Conservation (phyloP, 352 stramenopile genomes). For the Pythium folliculosum region DNA sequence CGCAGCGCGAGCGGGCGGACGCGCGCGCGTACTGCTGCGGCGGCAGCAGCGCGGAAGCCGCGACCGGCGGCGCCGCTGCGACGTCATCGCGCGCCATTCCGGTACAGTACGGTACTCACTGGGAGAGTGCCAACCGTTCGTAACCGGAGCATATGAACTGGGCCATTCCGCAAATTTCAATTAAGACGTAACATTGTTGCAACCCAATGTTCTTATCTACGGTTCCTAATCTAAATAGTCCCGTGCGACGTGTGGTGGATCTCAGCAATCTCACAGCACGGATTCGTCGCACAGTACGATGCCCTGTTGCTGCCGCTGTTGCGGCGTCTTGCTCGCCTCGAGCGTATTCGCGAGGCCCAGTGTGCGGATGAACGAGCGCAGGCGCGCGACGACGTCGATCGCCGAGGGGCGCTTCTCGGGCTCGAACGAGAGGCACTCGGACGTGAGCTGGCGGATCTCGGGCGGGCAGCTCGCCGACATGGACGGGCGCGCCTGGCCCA, state of each 20-base stretch:
- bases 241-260: background rate
- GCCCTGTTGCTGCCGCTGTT: conserved; percentile 8
- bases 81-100: background rate
- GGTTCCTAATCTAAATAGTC: conserved; percentile 4
- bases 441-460: conserved; percentile 20
- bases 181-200: background rate
- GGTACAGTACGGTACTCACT: too few relatives aligned
- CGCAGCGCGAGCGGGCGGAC: background rate
- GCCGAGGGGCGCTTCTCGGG: conserved; percentile 16
- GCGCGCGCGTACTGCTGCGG: conserved; percentile 9
- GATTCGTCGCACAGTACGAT: conserved; percentile 16
- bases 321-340: conserved; percentile 9
- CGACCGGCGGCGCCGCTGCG: background rate
- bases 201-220: conserved; percentile 11
- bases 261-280: background rate
- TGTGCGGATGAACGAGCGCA: conserved; percentile 21
- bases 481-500: conserved; percentile 17
- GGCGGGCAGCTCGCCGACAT: conserved; percentile 17
- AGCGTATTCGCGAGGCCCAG: conserved; percentile 14
- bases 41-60: conserved; percentile 9
- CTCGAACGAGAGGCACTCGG: conserved; percentile 22
- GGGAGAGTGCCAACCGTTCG: too few relatives aligned
- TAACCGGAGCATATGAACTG: too few relatives aligned
- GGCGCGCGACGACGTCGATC: conserved; percentile 20
- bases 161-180: background rate